Evolutionary conservation across 805 yeast species (phyloP).

Genomic region (Candida nitratophila): DNA sequence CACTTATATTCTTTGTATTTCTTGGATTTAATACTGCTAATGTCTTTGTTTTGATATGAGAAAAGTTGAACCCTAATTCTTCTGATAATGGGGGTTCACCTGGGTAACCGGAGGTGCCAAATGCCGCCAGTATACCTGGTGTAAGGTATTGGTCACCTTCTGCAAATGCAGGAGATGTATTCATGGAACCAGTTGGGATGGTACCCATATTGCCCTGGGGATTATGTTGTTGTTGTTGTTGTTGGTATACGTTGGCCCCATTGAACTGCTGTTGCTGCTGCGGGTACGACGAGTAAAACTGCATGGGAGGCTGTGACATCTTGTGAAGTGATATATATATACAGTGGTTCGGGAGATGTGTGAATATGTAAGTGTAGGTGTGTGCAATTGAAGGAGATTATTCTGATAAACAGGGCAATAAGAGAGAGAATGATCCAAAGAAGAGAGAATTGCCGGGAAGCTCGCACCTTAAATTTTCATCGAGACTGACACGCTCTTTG

Average conservation of each 20-base stretch:
- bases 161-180: constrained; percentile 17
- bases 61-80: constrained; percentile 89
- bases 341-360: no score
- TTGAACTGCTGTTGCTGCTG: background rate
- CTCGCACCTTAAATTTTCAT: no score
- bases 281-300: background rate
- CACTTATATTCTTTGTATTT: constrained; percentile 45
- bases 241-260: constrained; percentile 4
- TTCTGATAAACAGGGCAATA: no score
- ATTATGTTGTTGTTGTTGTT: constrained; percentile 1
- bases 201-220: no score
- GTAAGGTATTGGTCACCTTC: constrained; percentile 40
- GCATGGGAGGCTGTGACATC: no score
- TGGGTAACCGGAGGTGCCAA: constrained; percentile 87
- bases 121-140: constrained; percentile 81
- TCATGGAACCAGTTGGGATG: constrained; percentile 23
- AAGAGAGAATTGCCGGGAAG: no score
- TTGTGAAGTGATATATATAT: no score
- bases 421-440: no score
- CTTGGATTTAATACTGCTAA: constrained; percentile 77
- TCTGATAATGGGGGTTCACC: constrained; percentile 92
- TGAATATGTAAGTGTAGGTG: no score
- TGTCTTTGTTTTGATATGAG: constrained; percentile 80
- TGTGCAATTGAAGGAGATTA: no score
- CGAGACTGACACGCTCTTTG: no score